A percentile compares a stretch with the other conserved stretches of the same genome.
Evolutionary conservation across 495 filamentous ascomycete genomes (phyloP).

Genomic region (Penicillium goetzii): DNA sequence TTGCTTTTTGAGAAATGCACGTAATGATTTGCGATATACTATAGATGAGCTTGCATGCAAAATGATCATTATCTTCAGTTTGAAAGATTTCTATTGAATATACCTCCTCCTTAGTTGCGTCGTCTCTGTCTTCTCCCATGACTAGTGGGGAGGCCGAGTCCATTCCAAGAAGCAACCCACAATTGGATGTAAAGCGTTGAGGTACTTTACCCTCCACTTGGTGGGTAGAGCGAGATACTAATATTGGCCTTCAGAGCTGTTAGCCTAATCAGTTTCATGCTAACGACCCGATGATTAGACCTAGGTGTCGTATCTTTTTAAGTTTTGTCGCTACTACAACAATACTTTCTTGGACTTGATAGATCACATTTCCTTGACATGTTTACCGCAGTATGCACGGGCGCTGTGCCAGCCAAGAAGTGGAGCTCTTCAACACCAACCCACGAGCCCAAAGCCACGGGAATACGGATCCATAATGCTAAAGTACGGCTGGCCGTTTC

Average conservation of each 20-base stretch:
- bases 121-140: not conserved
- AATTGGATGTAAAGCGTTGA: no score
- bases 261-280: no score
- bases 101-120: not conserved
- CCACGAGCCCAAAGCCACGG: not conserved
- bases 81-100: not conserved
- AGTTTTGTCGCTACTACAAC: not conserved
- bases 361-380: not conserved
- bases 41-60: conserved; percentile 7
- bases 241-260: no score
- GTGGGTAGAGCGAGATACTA: no score
- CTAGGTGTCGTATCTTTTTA: not conserved
- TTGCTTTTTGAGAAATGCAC: not conserved
- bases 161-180: no score
- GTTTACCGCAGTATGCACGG: not conserved
- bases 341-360: not conserved
- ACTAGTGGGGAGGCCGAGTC: not conserved
- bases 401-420: not conserved
- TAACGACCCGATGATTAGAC: no score
- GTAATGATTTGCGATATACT: conserved; percentile 5
- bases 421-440: not conserved
- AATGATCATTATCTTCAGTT: not conserved
- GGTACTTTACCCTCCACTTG: no score
- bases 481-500: not conserved
- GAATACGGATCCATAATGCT: not conserved